phyloP scores from a whole-genome alignment of 345 rosid genomes.

The Salix udensis region DNA sequence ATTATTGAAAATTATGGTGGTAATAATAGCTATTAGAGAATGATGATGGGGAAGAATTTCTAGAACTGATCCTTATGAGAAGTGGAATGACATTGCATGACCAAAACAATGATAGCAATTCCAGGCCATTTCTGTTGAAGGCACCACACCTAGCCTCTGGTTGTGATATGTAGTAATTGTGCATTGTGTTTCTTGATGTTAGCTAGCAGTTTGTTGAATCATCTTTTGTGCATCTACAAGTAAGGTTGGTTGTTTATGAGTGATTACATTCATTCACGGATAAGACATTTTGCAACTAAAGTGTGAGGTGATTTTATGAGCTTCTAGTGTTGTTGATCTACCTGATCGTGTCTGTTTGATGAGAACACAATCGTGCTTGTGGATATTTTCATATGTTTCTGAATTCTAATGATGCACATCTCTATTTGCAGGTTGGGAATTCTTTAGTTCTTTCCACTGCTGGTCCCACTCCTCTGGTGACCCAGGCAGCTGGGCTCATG shows the following conservation, averaged over 20 bases:
- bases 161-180: neutral
- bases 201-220: neutral
- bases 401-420: conserved; percentile 24
- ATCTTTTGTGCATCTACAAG: neutral
- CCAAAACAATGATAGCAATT: neutral
- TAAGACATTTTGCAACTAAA: neutral
- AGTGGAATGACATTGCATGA: neutral
- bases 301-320: neutral
- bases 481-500: conserved; percentile 78
- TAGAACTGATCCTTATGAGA: neutral
- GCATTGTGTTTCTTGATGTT: neutral
- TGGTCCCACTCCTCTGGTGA: conserved; percentile 63
- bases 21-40: neutral
- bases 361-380: neutral
- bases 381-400: conserved; percentile 4
- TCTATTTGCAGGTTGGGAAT: conserved; percentile 63
- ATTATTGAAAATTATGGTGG: neutral
- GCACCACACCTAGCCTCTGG: neutral
- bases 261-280: neutral
- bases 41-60: neutral
- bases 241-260: neutral
- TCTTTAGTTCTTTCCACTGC: conserved; percentile 59
- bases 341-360: neutral
- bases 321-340: neutral
- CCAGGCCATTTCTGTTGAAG: neutral